phyloP scores from a whole-genome alignment of 257 asterid genomes.

The Echium plantagineum region DNA sequence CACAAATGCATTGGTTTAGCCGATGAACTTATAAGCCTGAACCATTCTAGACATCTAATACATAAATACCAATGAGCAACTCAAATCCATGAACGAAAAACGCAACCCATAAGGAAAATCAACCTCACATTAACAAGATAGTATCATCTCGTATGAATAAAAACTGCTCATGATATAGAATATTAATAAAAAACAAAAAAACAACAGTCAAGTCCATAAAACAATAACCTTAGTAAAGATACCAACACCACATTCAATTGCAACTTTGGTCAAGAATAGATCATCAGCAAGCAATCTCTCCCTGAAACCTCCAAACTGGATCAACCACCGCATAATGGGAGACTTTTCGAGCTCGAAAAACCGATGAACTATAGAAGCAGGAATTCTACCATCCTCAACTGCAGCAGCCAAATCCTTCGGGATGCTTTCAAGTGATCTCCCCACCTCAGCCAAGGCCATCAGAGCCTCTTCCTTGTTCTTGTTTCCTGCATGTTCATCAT shows the following conservation, averaged over 20 bases:
- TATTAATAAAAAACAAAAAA: too few species aligned
- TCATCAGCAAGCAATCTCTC: constrained; percentile 91
- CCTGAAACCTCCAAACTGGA: constrained; percentile 70
- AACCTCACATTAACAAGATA: too few species aligned
- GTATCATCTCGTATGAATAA: too few species aligned
- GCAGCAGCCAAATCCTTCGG: constrained; percentile 81
- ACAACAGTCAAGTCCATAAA: neutral
- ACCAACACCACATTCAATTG: constrained; percentile 94
- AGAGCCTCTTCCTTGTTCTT: constrained; percentile 66
- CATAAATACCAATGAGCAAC: too few species aligned
- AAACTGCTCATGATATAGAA: too few species aligned
- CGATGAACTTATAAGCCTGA: too few species aligned
- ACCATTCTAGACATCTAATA: too few species aligned
- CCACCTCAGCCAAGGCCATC: constrained; percentile 65
- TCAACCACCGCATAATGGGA: constrained; percentile 55
- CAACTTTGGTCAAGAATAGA: constrained; percentile 94
- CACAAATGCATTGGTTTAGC: too few species aligned
- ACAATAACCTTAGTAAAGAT: constrained; percentile 65
- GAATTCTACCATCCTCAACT: constrained; percentile 69
- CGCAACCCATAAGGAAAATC: too few species aligned
- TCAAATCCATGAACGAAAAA: too few species aligned
- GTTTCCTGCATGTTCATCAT: constrained; percentile 53
- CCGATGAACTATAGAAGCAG: constrained; percentile 45
- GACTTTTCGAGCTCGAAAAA: constrained; percentile 76
- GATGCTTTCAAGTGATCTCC: constrained; percentile 66